These are phyloP conservation scores for Phoma sp. DNA, from an alignment of 2,329 filamentous ascomycete genomes.

Conservation along the genomic window DNA sequence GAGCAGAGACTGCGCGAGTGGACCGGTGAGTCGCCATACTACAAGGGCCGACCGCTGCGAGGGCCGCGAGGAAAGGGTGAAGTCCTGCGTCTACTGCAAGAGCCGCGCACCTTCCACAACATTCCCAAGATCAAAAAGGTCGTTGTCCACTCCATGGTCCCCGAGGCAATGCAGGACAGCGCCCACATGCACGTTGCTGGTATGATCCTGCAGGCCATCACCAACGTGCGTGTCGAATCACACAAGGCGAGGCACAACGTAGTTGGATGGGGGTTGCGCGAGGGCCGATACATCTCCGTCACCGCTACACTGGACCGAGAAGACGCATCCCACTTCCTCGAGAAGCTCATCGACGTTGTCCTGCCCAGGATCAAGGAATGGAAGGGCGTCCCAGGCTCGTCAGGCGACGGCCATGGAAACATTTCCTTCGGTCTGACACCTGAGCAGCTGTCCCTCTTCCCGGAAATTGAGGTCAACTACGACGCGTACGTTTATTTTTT, in stretches of 20 bases:
- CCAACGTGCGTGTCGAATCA: slow-evolving; percentile 74
- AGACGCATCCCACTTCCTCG: slow-evolving; percentile 86
- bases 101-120: slow-evolving; percentile 77
- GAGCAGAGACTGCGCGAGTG: slow-evolving; percentile 78
- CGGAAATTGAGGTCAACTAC: slow-evolving; percentile 94
- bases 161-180: slow-evolving; percentile 72
- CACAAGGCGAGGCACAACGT: slow-evolving; percentile 76
- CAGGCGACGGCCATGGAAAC: slow-evolving; percentile 89
- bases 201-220: slow-evolving; percentile 85
- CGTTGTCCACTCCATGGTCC: slow-evolving; percentile 79
- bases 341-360: slow-evolving; percentile 88
- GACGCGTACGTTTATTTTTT: slow-evolving; percentile 70
- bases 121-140: slow-evolving; percentile 83
- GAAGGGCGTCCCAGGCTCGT: slow-evolving; percentile 76
- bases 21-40: slow-evolving; percentile 92
- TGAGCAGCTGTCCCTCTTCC: slow-evolving; percentile 82
- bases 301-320: slow-evolving; percentile 81
- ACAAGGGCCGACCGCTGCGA: slow-evolving; percentile 86
- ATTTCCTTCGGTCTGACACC: slow-evolving; percentile 80
- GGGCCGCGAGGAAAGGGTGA: slow-evolving; percentile 81
- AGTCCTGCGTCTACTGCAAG: slow-evolving; percentile 71
- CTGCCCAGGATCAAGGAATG: slow-evolving; percentile 97
- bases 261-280: slow-evolving; percentile 75
- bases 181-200: slow-evolving; percentile 82
- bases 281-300: slow-evolving; percentile 75